Evolutionary conservation across 352 stramenopile species (phyloP).

Genomic region (Pythium guiyangense): DNA sequence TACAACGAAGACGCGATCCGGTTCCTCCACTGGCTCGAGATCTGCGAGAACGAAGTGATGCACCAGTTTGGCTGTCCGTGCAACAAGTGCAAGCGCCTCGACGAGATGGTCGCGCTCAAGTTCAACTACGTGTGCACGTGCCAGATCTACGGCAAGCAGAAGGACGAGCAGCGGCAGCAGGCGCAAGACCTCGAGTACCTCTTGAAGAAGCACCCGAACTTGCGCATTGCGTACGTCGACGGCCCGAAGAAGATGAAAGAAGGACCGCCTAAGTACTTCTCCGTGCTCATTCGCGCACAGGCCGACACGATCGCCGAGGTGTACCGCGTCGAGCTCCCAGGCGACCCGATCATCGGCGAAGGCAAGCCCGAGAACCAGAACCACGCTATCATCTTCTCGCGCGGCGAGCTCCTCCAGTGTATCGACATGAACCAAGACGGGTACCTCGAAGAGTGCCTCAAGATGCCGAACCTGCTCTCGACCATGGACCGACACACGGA

Average conservation of each 20-base stretch:
- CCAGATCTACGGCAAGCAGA: slow-evolving; percentile 86
- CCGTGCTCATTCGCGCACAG: slow-evolving; percentile 67
- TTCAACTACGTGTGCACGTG: slow-evolving; percentile 89
- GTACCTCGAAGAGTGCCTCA: slow-evolving; percentile 85
- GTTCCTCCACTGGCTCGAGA: slow-evolving; percentile 86
- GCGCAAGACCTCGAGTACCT: slow-evolving; percentile 74
- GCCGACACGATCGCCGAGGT: slow-evolving; percentile 77
- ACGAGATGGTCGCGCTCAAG: slow-evolving; percentile 84
- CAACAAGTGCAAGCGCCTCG: slow-evolving; percentile 82
- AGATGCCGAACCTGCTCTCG: too few species aligned
- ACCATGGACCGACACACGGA: too few species aligned
- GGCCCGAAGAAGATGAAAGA: slow-evolving; percentile 87
- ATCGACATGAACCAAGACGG: slow-evolving; percentile 91
- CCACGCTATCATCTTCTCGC: slow-evolving; percentile 85
- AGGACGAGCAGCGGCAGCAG: slow-evolving; percentile 81
- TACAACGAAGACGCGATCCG: slow-evolving; percentile 82
- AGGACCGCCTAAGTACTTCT: slow-evolving; percentile 80
- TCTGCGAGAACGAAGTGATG: slow-evolving; percentile 87
- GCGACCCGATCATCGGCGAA: slow-evolving; percentile 84
- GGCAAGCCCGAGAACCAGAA: slow-evolving; percentile 90
- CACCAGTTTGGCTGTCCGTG: slow-evolving; percentile 70
- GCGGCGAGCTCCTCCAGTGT: slow-evolving; percentile 82
- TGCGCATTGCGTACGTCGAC: slow-evolving; percentile 81
- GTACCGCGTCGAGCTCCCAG: slow-evolving; percentile 78
- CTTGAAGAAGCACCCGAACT: slow-evolving; percentile 70